Evolutionary conservation across 2,329 filamentous ascomycete species (phyloP).

Genomic region (Pestalotiopsis sp.): DNA sequence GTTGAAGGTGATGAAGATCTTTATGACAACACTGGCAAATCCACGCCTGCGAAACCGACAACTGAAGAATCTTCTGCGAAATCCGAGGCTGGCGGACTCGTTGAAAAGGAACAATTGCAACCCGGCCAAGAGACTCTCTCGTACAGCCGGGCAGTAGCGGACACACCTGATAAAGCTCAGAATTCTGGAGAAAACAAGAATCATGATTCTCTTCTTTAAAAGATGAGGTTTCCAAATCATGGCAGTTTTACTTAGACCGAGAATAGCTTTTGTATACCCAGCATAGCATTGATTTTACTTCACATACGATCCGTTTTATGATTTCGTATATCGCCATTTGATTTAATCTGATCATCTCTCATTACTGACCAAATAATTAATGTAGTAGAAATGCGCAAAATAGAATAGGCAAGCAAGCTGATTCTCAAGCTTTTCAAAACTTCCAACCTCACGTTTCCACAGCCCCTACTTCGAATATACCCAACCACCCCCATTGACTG

Average conservation of each 20-base stretch:
- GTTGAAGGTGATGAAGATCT: neutral
- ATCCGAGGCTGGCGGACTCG: neutral
- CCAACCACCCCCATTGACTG: neutral
- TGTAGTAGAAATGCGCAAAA: no score
- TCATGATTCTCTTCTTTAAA: neutral
- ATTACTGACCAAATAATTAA: neutral
- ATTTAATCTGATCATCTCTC: neutral
- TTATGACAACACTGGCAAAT: neutral
- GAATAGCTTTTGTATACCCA: neutral
- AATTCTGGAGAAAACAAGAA: neutral
- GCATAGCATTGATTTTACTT: neutral
- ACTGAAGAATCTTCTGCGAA: neutral
- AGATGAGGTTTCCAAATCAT: neutral
- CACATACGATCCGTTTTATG: neutral
- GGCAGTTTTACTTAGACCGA: neutral
- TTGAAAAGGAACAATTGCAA: neutral
- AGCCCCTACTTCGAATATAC: neutral
- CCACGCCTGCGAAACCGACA: neutral
- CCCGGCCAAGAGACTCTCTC: neutral
- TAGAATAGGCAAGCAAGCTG: neutral
- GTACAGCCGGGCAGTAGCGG: conserved; percentile 1
- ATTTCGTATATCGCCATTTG: neutral
- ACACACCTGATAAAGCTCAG: neutral
- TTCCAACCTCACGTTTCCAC: neutral
- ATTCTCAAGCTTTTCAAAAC: neutral